Base-by-base conservation (phyloP, 2,329 filamentous ascomycete genomes). In the Paramyrothecium roridum region DNA sequence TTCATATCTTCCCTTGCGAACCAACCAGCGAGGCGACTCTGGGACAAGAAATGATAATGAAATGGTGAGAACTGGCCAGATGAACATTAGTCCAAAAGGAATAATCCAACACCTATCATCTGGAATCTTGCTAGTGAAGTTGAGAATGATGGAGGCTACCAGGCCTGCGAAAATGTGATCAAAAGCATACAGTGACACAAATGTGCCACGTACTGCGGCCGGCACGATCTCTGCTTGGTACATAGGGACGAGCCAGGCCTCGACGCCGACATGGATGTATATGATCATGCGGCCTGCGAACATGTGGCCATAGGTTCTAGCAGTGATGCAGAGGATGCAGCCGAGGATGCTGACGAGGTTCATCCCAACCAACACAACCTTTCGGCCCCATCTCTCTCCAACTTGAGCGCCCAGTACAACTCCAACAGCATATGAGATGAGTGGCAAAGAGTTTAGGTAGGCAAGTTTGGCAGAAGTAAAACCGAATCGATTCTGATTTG, bases 1-100 rank as follows among this genome's bases (percentile, higher is more conserved):
- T 13, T 60, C 58, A 3, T 54, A 46, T 16, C 56, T 46, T 11
- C 61, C 61, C n/a, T 60, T 52, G 12, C 56, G 52, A 21, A 67
- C 55, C n/a, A 68, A 57, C 65, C 65, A 68, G 12, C 66, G 62
- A 0, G 66, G 66, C 1, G 64, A 67, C 53, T 67, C 64, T 22
- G 65, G 65, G 20, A 56, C 52, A 34, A 56, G 48, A 34, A 50
- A 43, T 13, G 51, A 48, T 11, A 52, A 52, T 4, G 47, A 21
- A 40, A 53, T 33, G 4, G 64, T 59, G 7, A 60, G 54, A 1
- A 53, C 23, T 2, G 61, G 61, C 17, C 58, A 62, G 13, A 57
- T 40, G 19, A 63, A 57, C 11, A 60, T 56, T 20, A 59, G 45
- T 11, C 49, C 60, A 2, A 62, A 52, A 1, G 61, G 61, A 12